Percentiles rank a stretch among this genome's conserved stretches.
phyloP scores from a whole-genome alignment of 2,329 filamentous ascomycete species.

The Microcyclosporella mali region DNA sequence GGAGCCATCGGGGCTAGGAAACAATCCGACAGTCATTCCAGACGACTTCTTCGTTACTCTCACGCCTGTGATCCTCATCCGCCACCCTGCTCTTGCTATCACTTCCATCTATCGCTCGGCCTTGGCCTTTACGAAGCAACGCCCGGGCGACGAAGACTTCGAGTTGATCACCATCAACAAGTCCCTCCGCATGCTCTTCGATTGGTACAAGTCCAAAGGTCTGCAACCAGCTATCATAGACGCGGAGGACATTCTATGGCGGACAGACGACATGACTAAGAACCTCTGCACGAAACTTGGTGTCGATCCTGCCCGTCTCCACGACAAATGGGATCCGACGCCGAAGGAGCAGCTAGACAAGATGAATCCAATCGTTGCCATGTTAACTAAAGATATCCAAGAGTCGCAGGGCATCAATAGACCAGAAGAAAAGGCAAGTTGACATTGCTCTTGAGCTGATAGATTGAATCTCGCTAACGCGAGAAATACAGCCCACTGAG shows the following conservation, averaged over 20 bases:
- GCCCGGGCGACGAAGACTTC: conserved; percentile 5
- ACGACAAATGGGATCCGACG: not conserved
- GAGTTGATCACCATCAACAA: conserved; percentile 1
- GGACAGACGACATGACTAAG: conserved; percentile 1
- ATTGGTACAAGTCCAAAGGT: conserved; percentile 3
- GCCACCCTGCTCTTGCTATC: conserved; percentile 17
- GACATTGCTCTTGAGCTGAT: no score
- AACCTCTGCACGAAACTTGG: not conserved
- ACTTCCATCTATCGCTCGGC: conserved; percentile 10
- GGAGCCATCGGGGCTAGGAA: not conserved
- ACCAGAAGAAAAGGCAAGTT: not conserved
- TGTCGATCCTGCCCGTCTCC: not conserved
- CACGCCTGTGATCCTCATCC: conserved; percentile 15
- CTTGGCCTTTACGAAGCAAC: not conserved
- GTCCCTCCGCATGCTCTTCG: conserved; percentile 6
- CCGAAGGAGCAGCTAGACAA: not conserved
- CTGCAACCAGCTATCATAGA: conserved; percentile 11
- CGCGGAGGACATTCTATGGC: conserved; percentile 15
- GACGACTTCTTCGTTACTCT: conserved; percentile 12
- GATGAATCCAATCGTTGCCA: not conserved
- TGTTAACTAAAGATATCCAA: not conserved
- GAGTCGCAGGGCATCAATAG: not conserved
- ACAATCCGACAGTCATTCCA: conserved; percentile 11
- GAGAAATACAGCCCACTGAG: no score
- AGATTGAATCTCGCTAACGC: no score